phyloP scores from a whole-genome alignment of 768 basidiomycete species.

The Tricholoma hemisulphureum region DNA sequence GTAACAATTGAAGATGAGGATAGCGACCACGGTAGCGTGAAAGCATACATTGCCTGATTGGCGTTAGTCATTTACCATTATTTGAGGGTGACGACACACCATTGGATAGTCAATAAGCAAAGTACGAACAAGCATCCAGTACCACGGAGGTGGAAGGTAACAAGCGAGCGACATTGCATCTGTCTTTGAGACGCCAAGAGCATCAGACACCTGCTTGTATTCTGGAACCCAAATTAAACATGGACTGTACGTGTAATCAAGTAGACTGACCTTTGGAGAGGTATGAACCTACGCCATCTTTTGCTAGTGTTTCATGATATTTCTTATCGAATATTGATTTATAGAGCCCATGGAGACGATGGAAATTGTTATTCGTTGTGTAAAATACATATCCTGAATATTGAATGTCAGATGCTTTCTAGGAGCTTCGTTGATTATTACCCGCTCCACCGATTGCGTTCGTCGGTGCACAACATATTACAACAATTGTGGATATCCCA shows the following conservation, averaged over 20 bases:
- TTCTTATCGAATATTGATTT: slow-evolving; percentile 34
- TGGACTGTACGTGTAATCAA: not conserved
- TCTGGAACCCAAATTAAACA: slow-evolving; percentile 26
- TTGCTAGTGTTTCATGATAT: slow-evolving; percentile 34
- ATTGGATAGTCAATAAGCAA: slow-evolving; percentile 34
- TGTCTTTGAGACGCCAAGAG: slow-evolving; percentile 28
- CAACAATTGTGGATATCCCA: slow-evolving; percentile 25
- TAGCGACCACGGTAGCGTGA: slow-evolving; percentile 20
- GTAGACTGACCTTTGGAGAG: slow-evolving; percentile 30
- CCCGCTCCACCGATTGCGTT: slow-evolving; percentile 36
- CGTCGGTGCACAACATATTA: slow-evolving; percentile 31
- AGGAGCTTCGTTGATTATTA: slow-evolving; percentile 13
- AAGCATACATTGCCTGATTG: slow-evolving; percentile 23
- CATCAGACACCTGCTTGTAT: slow-evolving; percentile 29
- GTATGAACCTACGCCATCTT: slow-evolving; percentile 34
- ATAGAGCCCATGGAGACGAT: slow-evolving; percentile 39
- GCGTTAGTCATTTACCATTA: not conserved
- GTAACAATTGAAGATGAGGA: slow-evolving; percentile 30
- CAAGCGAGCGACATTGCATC: slow-evolving; percentile 30
- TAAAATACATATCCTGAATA: slow-evolving; percentile 39
- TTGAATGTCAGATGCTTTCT: not conserved
- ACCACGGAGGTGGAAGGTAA: slow-evolving; percentile 34
- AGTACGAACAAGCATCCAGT: slow-evolving; percentile 33
- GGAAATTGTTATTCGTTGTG: slow-evolving; percentile 34
- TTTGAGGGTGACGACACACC: slow-evolving; percentile 22